Evolutionary conservation across 2,329 filamentous ascomycete species (phyloP), one percentile per base, ranked within the genome.

Genomic region (Leptographium radiaticola): DNA sequence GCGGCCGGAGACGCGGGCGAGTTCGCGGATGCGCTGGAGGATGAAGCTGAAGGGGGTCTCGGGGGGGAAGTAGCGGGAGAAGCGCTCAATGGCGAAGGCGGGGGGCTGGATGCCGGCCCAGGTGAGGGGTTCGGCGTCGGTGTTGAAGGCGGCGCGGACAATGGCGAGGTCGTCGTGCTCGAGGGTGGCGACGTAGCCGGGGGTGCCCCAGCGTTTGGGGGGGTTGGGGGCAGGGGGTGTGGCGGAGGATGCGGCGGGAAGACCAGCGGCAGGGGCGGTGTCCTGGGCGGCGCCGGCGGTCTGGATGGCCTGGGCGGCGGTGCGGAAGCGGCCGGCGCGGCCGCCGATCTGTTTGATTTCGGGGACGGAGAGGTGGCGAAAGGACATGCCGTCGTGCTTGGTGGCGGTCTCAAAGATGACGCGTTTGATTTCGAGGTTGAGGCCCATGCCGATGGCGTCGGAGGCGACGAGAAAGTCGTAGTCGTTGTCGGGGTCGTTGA

Each of bases 281-380:
- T n/a, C n/a, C n/a, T n/a, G n/a, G n/a, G 40, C n/a, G 6, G 51
- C 49, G 3, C 52, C 18, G 2, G 44, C 42, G 6, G 43, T 47
- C 30, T 64, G 55, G 49, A 69, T 68, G 33, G 76, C 74, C 63
- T 86, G 75, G 33, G 75, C 72, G 2, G 87, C 87, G 33, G 85
- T 84, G 54, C 84, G 83, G 68, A 84, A 98, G 47, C 93, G 84
- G 33, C 93, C 93, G 13, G 93, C 93, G 59, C 93, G 83, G 18
- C 93, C 93, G 50, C 83, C 93, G 63, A 98, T 98, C 65, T 98
- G 93, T 67, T 95, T 96, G 62, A 96, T 76, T 60, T 96, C 87
- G 0, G 89, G 84, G 4, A 86, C 74, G 0, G 76, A 71, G 30
- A 98, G 73, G 5, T 74, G 69, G 16, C 80, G 72, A 34, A 76